Evolutionary conservation across 1,284 basidiomycete species (phyloP).

Genomic region (Fomitopsis schrenkii): DNA sequence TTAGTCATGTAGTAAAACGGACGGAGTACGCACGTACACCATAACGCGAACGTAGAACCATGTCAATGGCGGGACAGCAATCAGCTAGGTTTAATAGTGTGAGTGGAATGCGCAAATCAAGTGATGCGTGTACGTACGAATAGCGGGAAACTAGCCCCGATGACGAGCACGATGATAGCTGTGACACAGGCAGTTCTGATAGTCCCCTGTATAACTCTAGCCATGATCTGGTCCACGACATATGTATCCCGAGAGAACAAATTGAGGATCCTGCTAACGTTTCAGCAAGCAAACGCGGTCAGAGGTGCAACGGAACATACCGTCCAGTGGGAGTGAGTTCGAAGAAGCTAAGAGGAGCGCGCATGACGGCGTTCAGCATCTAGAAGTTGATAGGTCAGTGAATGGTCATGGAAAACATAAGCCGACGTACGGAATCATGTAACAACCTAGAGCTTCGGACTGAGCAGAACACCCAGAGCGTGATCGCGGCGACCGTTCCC

Average conservation of each 20-base stretch:
- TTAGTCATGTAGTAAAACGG: not conserved
- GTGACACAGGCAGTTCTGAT: constrained; percentile 59
- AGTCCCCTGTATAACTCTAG: constrained; percentile 68
- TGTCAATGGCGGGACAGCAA: constrained; percentile 71
- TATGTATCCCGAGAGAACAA: constrained; percentile 92
- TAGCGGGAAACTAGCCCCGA: constrained; percentile 76
- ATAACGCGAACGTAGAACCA: constrained; percentile 79
- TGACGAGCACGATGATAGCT: constrained; percentile 76
- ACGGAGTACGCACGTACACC: constrained; percentile 43
- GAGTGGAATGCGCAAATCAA: not conserved
- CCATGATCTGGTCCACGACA: constrained; percentile 83
- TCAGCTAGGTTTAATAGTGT: constrained; percentile 30
- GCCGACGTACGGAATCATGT: constrained; percentile 64
- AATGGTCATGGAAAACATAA: not conserved
- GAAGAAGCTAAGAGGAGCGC: constrained; percentile 84
- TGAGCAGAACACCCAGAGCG: constrained; percentile 80
- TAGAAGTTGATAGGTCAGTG: constrained; percentile 22
- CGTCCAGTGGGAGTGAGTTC: constrained; percentile 80
- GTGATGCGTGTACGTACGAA: constrained; percentile 39
- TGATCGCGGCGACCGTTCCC: constrained; percentile 50
- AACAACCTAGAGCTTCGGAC: constrained; percentile 71
- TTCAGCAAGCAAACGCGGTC: not conserved
- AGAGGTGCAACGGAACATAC: constrained; percentile 33
- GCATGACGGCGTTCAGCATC: constrained; percentile 79
- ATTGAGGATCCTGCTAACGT: constrained; percentile 62